These are phyloP conservation scores for Aspergillus eucalypticola DNA, from an alignment of 2,329 filamentous ascomycete genomes.

Conservation along the genomic window DNA sequence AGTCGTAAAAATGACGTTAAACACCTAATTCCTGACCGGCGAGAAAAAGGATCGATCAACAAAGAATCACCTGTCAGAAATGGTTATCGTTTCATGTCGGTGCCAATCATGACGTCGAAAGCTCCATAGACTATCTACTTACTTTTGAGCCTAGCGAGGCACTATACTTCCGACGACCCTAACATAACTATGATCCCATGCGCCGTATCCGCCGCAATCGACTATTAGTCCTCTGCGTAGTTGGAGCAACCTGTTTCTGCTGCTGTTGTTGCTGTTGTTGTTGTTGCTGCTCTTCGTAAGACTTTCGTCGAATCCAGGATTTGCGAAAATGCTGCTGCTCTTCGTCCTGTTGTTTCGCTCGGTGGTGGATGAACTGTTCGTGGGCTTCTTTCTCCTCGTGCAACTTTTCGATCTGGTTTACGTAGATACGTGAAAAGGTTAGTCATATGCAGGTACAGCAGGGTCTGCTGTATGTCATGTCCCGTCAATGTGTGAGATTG, in stretches of 20 bases:
- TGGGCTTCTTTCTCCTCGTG: conserved; percentile 38
- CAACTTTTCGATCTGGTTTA: conserved; percentile 31
- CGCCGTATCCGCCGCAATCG: conserved; percentile 14
- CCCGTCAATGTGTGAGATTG: background rate
- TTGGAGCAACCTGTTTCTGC: background rate
- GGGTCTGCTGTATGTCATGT: background rate
- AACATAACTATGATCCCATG: conserved; percentile 1
- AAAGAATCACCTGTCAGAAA: conserved; percentile 4
- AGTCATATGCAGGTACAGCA: background rate
- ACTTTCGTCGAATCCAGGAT: conserved; percentile 32
- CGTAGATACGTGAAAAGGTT: background rate
- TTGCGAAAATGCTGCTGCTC: conserved; percentile 38
- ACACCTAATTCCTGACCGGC: background rate
- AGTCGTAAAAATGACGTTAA: background rate
- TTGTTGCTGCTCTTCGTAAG: conserved; percentile 15
- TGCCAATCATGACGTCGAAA: background rate
- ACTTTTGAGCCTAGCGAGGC: background rate
- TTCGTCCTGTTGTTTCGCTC: conserved; percentile 35
- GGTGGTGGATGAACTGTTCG: conserved; percentile 31
- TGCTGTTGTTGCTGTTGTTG: background rate
- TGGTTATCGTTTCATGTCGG: background rate
- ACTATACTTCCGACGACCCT: background rate
- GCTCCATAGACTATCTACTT: background rate
- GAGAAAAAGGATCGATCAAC: background rate
- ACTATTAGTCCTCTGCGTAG: conserved; percentile 10